These are phyloP conservation scores for Lodderomyces elongisporus DNA, from an alignment of 1,139 yeast species.

Conservation along the genomic window DNA sequence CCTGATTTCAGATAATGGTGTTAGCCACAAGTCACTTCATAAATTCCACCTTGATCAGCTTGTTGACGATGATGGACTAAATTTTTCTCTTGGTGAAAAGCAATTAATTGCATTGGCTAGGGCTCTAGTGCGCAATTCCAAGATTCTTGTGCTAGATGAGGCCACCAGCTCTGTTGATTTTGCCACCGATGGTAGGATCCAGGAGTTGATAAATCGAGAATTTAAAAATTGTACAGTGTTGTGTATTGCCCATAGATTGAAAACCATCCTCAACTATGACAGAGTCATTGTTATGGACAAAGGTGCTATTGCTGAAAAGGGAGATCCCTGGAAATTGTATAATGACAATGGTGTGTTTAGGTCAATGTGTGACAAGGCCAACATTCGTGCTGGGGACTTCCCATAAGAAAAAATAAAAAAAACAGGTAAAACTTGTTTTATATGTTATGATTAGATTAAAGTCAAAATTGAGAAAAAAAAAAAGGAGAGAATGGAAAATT, in stretches of 20 bases:
- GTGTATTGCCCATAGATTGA: conserved; percentile 40
- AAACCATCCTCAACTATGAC: conserved; percentile 35
- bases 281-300: conserved; percentile 36
- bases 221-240: conserved; percentile 35
- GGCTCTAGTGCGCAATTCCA: conserved; percentile 35
- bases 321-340: conserved; percentile 38
- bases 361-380: conserved; percentile 58
- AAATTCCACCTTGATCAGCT: conserved; percentile 37
- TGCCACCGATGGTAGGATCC: conserved; percentile 39
- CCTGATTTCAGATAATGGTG: neutral
- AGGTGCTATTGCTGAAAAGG: conserved; percentile 59
- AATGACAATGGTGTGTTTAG: conserved; percentile 26
- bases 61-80: conserved; percentile 38
- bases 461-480: too few species aligned
- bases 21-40: conserved; percentile 6
- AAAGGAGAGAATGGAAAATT: too few species aligned
- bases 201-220: conserved; percentile 29
- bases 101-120: conserved; percentile 40
- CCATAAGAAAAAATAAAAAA: too few species aligned
- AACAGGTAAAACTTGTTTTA: too few species aligned
- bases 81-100: conserved; percentile 39
- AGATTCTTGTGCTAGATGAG: conserved; percentile 37
- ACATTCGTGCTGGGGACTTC: conserved; percentile 32
- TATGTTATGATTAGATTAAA: too few species aligned
- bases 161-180: conserved; percentile 42